Percentiles rank a stretch among this genome's conserved stretches.
These are phyloP conservation scores for Boletus fagicola DNA, from an alignment of 768 basidiomycete genomes.

Conservation along the genomic window DNA sequence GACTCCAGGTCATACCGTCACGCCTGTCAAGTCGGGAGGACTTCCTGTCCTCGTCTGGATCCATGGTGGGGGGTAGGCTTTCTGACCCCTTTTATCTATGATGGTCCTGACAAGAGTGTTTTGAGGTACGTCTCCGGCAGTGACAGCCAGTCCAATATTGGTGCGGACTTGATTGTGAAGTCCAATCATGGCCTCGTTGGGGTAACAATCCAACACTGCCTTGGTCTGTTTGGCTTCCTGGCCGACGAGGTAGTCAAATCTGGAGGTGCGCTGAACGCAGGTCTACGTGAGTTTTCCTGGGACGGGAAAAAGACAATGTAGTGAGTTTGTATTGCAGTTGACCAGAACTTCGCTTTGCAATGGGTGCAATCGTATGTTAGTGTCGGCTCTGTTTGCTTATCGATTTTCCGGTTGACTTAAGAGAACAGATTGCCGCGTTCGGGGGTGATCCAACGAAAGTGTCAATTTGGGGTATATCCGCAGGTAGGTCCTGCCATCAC, in stretches of 20 bases:
- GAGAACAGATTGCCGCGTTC: slow-evolving; percentile 1
- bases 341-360: slow-evolving; percentile 4
- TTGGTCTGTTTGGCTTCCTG: slow-evolving; percentile 10
- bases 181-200: slow-evolving; percentile 6
- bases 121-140: slow-evolving; percentile 1
- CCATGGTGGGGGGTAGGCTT: slow-evolving; percentile 6
- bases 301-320: not conserved
- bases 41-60: slow-evolving; percentile 11
- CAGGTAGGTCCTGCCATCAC: not conserved
- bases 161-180: slow-evolving; percentile 3
- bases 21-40: not conserved
- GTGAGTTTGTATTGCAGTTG: not conserved
- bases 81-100: not conserved
- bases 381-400: not conserved
- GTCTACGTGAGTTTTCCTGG: slow-evolving; percentile 6
- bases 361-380: slow-evolving; percentile 8
- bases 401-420: not conserved
- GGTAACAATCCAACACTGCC: slow-evolving; percentile 10
- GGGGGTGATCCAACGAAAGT: slow-evolving; percentile 3
- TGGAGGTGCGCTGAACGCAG: slow-evolving; percentile 4
- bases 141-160: not conserved
- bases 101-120: not conserved
- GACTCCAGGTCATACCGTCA: not conserved
- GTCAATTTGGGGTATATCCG: slow-evolving; percentile 5
- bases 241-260: not conserved